Percentiles rank a stretch among this genome's conserved stretches.
Evolutionary conservation across 352 stramenopile genomes (phyloP).

Genomic region (Chrysophaeum taylorii): DNA sequence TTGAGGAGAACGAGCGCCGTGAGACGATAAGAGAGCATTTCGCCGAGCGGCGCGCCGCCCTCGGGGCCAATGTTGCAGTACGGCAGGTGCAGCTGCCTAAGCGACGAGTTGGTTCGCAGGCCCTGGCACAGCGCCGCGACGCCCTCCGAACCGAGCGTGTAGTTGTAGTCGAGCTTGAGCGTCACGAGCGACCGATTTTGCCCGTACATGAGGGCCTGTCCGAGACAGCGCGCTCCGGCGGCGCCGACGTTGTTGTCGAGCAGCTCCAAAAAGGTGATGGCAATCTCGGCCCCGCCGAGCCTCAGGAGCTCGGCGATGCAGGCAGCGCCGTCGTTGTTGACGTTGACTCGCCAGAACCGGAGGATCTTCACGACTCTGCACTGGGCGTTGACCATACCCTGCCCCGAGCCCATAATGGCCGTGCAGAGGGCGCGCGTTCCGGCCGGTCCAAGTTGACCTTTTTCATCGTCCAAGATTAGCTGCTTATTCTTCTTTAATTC

Average conservation of each 20-base stretch:
- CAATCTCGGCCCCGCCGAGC: conserved; percentile 34
- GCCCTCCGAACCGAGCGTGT: conserved; percentile 26
- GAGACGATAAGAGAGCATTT: conserved; percentile 29
- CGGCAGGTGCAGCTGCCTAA: conserved; percentile 36
- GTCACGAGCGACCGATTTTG: conserved; percentile 27
- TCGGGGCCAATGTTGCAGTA: conserved; percentile 33
- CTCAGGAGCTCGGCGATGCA: conserved; percentile 19
- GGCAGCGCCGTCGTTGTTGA: conserved; percentile 30
- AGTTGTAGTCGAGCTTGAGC: conserved; percentile 41
- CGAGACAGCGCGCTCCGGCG: conserved; percentile 6
- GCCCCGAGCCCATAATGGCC: conserved; percentile 28
- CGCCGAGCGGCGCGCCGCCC: conserved; percentile 23
- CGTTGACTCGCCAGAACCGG: conserved; percentile 29
- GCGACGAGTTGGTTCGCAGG: conserved; percentile 33
- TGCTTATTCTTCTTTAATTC: conserved; percentile 10
- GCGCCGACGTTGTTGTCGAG: conserved; percentile 34
- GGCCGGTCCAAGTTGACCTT: conserved; percentile 27
- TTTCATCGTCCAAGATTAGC: conserved; percentile 35
- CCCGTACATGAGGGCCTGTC: conserved; percentile 14
- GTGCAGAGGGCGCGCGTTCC: conserved; percentile 33
- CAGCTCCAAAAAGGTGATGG: conserved; percentile 36
- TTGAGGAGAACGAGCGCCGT: conserved; percentile 27
- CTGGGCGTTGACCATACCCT: conserved; percentile 20
- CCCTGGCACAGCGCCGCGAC: conserved; percentile 29
- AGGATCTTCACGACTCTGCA: conserved; percentile 34